A percentile compares a stretch with the other conserved stretches of the same genome.
These are phyloP conservation scores for Chlamydomonas reinhardtii DNA, from an alignment of 163 green algal genomes.

Conservation along the genomic window DNA sequence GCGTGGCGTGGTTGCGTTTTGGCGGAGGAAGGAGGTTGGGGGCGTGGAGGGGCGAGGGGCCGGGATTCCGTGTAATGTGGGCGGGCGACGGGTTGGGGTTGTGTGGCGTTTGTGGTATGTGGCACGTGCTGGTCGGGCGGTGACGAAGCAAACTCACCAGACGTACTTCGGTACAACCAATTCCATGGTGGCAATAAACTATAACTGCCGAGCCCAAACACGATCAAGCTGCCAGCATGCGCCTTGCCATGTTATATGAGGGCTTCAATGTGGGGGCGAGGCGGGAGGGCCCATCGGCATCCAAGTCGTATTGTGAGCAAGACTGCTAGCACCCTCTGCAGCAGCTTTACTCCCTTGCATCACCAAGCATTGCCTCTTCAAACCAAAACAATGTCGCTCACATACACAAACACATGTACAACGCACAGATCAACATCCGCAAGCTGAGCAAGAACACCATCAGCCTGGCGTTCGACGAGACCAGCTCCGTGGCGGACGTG, in stretches of 20 bases:
- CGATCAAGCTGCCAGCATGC: not conserved
- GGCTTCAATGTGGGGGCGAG: too few species aligned
- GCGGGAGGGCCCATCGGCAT: too few species aligned
- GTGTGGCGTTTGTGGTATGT: not conserved
- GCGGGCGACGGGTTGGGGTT: too few species aligned
- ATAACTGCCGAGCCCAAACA: conserved; percentile 41
- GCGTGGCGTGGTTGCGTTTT: too few species aligned
- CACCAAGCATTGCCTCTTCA: not conserved
- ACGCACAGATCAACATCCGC: conserved; percentile 88
- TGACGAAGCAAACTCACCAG: conserved; percentile 6
- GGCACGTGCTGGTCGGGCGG: not conserved
- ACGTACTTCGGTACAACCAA: not conserved
- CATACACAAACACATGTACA: too few species aligned
- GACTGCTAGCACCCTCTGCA: too few species aligned
- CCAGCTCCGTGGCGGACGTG: conserved; percentile 88
- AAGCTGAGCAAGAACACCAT: conserved; percentile 80
- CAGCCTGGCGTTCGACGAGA: conserved; percentile 95
- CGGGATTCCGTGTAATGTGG: too few species aligned
- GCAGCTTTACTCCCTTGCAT: too few species aligned
- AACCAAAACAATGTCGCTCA: too few species aligned
- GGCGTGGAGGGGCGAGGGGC: too few species aligned
- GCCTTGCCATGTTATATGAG: not conserved
- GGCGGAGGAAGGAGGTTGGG: too few species aligned
- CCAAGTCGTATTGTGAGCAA: too few species aligned
- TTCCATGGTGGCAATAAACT: conserved; percentile 39